Conservation (phyloP, 2,329 filamentous ascomycete genomes). For the Fusarium oligoseptatum region DNA sequence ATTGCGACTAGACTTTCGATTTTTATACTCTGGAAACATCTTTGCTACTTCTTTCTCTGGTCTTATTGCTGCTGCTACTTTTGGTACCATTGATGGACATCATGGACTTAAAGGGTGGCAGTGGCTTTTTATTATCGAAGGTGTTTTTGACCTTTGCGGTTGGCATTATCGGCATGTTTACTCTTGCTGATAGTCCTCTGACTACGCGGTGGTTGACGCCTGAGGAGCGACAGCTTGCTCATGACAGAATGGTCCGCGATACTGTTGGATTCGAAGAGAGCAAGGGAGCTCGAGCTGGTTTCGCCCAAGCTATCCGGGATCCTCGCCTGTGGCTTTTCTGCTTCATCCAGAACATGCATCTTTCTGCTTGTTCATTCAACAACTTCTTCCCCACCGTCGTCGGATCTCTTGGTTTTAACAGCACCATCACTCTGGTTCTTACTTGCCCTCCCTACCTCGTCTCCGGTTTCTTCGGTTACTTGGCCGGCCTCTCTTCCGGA, state of each 20-base stretch:
- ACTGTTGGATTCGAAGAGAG: slow-evolving; percentile 50
- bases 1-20: slow-evolving; percentile 57
- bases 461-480: slow-evolving; percentile 57
- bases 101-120: slow-evolving; percentile 48
- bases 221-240: slow-evolving; percentile 57
- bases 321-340: slow-evolving; percentile 47
- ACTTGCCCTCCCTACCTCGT: slow-evolving; percentile 60
- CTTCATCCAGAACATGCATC: slow-evolving; percentile 48
- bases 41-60: slow-evolving; percentile 56
- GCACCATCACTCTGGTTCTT: slow-evolving; percentile 62
- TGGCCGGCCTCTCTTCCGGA: slow-evolving; percentile 58
- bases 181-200: slow-evolving; percentile 54
- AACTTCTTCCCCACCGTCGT: slow-evolving; percentile 56
- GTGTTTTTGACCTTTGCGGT: slow-evolving; percentile 45
- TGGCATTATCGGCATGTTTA: slow-evolving; percentile 50
- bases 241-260: slow-evolving; percentile 53
- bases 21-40: slow-evolving; percentile 56
- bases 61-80: slow-evolving; percentile 59
- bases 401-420: slow-evolving; percentile 59
- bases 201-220: slow-evolving; percentile 53
- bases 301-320: slow-evolving; percentile 43
- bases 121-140: slow-evolving; percentile 53
- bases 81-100: slow-evolving; percentile 48
- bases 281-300: slow-evolving; percentile 52
- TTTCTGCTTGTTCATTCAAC: slow-evolving; percentile 45